These are phyloP conservation scores for Umbilicaria muhlenbergii DNA, from an alignment of 495 filamentous ascomycete species.

Conservation along the genomic window DNA sequence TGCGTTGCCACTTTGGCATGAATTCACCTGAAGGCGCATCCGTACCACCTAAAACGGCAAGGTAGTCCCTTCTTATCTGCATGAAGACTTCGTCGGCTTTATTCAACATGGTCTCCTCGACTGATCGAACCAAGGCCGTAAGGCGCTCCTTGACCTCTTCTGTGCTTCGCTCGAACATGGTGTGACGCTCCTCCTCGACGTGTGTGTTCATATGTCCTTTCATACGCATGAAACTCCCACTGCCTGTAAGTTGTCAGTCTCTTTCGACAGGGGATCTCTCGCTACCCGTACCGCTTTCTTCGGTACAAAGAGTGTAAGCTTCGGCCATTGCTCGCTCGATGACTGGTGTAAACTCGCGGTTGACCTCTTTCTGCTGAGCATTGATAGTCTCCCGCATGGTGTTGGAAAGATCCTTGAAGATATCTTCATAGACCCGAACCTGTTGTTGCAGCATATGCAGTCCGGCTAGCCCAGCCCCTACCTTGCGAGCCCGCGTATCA, in stretches of 20 bases:
- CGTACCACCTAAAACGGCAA: constrained; percentile 15
- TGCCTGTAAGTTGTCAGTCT: constrained; percentile 13
- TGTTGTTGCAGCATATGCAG: constrained; percentile 29
- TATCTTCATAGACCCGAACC: constrained; percentile 23
- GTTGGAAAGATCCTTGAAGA: constrained; percentile 19
- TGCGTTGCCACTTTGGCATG: constrained; percentile 7
- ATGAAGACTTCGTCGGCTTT: constrained; percentile 26
- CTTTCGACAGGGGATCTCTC: background rate
- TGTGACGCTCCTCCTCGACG: constrained; percentile 22
- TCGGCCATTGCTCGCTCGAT: constrained; percentile 29
- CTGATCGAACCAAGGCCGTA: constrained; percentile 16
- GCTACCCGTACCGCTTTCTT: constrained; percentile 24
- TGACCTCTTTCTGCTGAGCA: constrained; percentile 35
- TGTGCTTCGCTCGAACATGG: constrained; percentile 35
- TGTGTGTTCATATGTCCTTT: constrained; percentile 36
- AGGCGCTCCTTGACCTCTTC: constrained; percentile 25
- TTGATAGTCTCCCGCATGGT: constrained; percentile 22
- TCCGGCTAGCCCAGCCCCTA: constrained; percentile 20
- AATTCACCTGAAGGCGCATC: constrained; percentile 5
- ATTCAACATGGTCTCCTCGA: constrained; percentile 21
- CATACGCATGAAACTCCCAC: constrained; percentile 37
- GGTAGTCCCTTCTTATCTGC: constrained; percentile 28
- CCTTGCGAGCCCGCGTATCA: constrained; percentile 19
- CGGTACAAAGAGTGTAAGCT: constrained; percentile 31
- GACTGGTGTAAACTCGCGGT: constrained; percentile 36